Evolutionary conservation across 2,329 filamentous ascomycete species (phyloP).

Genomic region (Capronia epimyces): DNA sequence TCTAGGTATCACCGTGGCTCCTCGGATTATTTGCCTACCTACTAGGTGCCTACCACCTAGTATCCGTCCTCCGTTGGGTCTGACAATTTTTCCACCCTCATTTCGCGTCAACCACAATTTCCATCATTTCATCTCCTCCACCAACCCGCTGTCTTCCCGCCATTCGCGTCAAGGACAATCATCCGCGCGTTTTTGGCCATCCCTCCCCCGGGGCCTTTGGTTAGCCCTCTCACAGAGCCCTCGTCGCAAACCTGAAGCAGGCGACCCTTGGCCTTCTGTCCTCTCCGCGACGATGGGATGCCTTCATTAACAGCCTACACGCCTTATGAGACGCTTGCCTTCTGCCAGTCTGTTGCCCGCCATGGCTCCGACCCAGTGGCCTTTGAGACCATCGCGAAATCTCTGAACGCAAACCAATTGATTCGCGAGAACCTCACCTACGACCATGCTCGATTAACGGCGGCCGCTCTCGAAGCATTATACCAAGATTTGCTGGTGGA

Average conservation of each 20-base stretch:
- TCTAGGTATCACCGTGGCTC: too few species aligned
- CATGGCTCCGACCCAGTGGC: slow-evolving; percentile 60
- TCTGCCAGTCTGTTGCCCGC: slow-evolving; percentile 72
- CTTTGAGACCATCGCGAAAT: slow-evolving; percentile 67
- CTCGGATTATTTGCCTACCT: too few species aligned
- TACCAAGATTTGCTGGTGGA: slow-evolving; percentile 73
- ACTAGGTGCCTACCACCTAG: too few species aligned
- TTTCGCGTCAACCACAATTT: slow-evolving; percentile 13
- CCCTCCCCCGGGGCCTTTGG: neutral
- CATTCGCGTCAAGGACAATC: slow-evolving; percentile 5
- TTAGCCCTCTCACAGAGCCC: neutral
- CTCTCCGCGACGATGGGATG: slow-evolving; percentile 43
- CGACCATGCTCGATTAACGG: slow-evolving; percentile 66
- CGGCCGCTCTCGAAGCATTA: slow-evolving; percentile 71
- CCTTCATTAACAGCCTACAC: slow-evolving; percentile 64
- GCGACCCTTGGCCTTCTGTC: slow-evolving; percentile 6
- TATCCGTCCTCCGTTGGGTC: too few species aligned
- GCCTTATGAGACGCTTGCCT: slow-evolving; percentile 75
- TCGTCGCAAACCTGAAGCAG: slow-evolving; percentile 8
- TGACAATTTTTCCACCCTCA: slow-evolving; percentile 14
- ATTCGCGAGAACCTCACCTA: slow-evolving; percentile 66
- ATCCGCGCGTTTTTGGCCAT: slow-evolving; percentile 7
- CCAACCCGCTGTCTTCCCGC: slow-evolving; percentile 6
- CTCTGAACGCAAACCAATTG: slow-evolving; percentile 67
- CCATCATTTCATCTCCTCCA: slow-evolving; percentile 32